Conservation (phyloP, 2,329 filamentous ascomycete species). For the Coniella vitis region DNA sequence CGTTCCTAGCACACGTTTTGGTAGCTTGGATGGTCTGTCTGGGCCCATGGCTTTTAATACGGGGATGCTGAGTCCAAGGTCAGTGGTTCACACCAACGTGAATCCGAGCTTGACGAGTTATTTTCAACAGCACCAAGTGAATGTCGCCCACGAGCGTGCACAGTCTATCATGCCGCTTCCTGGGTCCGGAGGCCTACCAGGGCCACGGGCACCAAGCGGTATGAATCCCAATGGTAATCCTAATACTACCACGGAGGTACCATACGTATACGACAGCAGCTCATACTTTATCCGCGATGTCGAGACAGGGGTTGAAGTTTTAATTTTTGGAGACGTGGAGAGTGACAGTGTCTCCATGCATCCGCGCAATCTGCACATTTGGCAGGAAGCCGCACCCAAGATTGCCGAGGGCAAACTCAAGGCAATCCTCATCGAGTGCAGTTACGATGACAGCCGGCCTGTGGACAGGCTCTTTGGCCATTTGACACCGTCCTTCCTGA, state of each 20-base stretch:
- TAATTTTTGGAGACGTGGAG: slow-evolving; percentile 95
- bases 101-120: slow-evolving; percentile 18
- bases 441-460: slow-evolving; percentile 74
- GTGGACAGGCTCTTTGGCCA: slow-evolving; percentile 83
- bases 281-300: slow-evolving; percentile 87
- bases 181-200: neutral
- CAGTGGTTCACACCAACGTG: slow-evolving; percentile 21
- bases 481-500: slow-evolving; percentile 73
- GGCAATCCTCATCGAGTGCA: slow-evolving; percentile 93
- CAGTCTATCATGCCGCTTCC: slow-evolving; percentile 2
- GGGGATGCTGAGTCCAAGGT: slow-evolving; percentile 22
- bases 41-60: slow-evolving; percentile 16
- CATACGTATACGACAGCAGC: slow-evolving; percentile 78
- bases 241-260: slow-evolving; percentile 36
- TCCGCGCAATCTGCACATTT: slow-evolving; percentile 75
- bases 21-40: slow-evolving; percentile 40
- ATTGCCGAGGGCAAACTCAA: slow-evolving; percentile 64
- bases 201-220: slow-evolving; percentile 1
- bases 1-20: slow-evolving; percentile 41
- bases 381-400: slow-evolving; percentile 83
- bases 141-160: slow-evolving; percentile 18
- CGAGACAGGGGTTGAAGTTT: slow-evolving; percentile 63
- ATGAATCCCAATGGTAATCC: slow-evolving; percentile 6
- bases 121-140: slow-evolving; percentile 19
- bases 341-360: slow-evolving; percentile 78